Conservation (phyloP, 371 early-diverging fungal species). For the Ordospora colligata region DNA sequence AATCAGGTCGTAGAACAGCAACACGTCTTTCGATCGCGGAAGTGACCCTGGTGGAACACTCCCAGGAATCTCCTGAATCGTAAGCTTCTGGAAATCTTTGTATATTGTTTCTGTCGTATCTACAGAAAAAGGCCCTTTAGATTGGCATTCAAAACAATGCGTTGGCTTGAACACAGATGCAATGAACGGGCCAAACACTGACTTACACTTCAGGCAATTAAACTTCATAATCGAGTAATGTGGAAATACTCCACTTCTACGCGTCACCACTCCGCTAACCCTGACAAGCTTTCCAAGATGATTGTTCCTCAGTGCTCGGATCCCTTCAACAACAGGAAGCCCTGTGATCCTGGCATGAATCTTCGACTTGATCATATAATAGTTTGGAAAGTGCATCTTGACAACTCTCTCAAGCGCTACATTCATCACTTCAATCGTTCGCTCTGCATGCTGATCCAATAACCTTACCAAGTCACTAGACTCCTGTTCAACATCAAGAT, state of each 20-base stretch:
- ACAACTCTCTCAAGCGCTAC: conserved; percentile 80
- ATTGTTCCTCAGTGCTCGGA: conserved; percentile 74
- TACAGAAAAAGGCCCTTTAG: conserved; percentile 77
- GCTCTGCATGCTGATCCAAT: conserved; percentile 18
- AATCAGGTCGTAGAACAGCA: conserved; percentile 87
- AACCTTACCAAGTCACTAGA: conserved; percentile 4
- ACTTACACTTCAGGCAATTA: conserved; percentile 85
- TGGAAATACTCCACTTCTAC: conserved; percentile 85
- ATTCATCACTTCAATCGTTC: conserved; percentile 68
- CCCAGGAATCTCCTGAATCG: conserved; percentile 92
- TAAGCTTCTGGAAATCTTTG: conserved; percentile 90
- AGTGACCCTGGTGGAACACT: conserved; percentile 88
- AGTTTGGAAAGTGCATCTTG: conserved; percentile 74
- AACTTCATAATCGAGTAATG: conserved; percentile 89
- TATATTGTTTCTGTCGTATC: conserved; percentile 86
- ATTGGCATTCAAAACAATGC: conserved; percentile 82
- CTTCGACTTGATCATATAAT: conserved; percentile 72
- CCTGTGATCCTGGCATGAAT: conserved; percentile 85
- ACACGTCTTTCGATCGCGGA: conserved; percentile 84
- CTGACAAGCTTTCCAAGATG: conserved; percentile 84
- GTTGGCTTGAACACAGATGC: conserved; percentile 81
- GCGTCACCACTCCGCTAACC: conserved; percentile 84
- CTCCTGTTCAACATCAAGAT: conserved; percentile 47
- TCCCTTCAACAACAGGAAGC: conserved; percentile 70
- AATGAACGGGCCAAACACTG: conserved; percentile 81